Evolutionary conservation across 2,329 filamentous ascomycete genomes (phyloP).

Genomic region (Biscogniauxia sp.): DNA sequence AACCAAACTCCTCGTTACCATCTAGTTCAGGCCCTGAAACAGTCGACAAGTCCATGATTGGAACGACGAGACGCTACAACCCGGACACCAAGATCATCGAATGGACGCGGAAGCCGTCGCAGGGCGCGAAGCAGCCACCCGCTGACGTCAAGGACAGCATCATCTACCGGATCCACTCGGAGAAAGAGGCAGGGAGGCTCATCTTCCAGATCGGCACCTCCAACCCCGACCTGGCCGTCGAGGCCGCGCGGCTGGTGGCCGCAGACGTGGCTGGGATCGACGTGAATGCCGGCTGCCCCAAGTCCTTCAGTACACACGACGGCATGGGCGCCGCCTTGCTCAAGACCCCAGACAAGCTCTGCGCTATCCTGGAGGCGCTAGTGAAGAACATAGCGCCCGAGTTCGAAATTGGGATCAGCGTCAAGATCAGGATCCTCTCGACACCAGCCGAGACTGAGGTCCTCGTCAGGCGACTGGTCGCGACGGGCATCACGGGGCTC

Average conservation of each 20-base stretch:
- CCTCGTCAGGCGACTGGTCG: conserved; percentile 74
- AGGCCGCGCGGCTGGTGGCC: conserved; percentile 81
- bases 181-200: conserved; percentile 68
- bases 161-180: conserved; percentile 81
- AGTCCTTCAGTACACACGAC: conserved; percentile 88
- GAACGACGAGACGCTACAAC: conserved; percentile 76
- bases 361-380: conserved; percentile 77
- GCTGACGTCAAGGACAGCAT: conserved; percentile 60
- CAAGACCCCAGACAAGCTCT: conserved; percentile 78
- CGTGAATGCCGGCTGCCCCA: conserved; percentile 97
- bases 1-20: not conserved
- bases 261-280: conserved; percentile 90
- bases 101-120: conserved; percentile 74
- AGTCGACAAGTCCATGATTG: conserved; percentile 88
- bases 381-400: conserved; percentile 74
- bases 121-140: conserved; percentile 58
- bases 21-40: conserved; percentile 74
- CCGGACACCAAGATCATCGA: conserved; percentile 76
- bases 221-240: conserved; percentile 76
- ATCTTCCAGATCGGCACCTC: conserved; percentile 94
- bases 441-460: conserved; percentile 71
- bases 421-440: conserved; percentile 90
- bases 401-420: conserved; percentile 88
- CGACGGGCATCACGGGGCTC: conserved; percentile 86
- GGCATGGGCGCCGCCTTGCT: conserved; percentile 96